A percentile compares a stretch with the other conserved stretches of the same genome.
Conservation (phyloP, 2,329 filamentous ascomycete genomes). For the Trichoderma endophyticum region DNA sequence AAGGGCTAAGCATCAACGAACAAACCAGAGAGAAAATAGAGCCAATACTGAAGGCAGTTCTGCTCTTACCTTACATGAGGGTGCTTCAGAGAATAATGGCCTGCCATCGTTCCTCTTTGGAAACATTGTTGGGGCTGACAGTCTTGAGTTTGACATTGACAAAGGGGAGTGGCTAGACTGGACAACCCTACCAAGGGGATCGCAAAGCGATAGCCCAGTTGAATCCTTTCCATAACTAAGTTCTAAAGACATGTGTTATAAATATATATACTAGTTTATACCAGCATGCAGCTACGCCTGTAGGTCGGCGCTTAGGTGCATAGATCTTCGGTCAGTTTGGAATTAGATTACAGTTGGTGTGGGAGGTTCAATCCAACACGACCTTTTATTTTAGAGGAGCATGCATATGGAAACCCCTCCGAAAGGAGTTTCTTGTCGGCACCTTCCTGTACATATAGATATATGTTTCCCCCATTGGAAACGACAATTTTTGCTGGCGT, state of each 20-base stretch:
- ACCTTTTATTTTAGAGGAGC: too few relatives aligned
- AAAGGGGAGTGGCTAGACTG: neutral
- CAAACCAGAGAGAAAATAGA: neutral
- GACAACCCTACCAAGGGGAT: neutral
- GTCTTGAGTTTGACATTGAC: neutral
- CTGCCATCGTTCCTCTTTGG: neutral
- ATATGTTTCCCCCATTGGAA: too few relatives aligned
- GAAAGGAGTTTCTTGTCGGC: too few relatives aligned
- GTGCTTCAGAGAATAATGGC: neutral
- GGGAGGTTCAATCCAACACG: too few relatives aligned
- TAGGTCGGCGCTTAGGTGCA: too few relatives aligned
- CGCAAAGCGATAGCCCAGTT: neutral
- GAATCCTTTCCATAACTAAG: neutral
- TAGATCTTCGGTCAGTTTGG: too few relatives aligned
- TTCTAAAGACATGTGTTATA: neutral
- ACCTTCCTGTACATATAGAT: too few relatives aligned
- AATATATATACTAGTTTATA: neutral
- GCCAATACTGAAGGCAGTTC: neutral
- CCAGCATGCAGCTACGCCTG: too few relatives aligned
- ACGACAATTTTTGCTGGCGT: too few relatives aligned
- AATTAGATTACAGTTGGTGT: too few relatives aligned
- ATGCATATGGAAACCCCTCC: too few relatives aligned
- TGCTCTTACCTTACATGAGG: neutral
- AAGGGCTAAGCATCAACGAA: neutral
- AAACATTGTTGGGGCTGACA: neutral